Conservation (phyloP, 352 stramenopile species). For the Pythium aristosporum region DNA sequence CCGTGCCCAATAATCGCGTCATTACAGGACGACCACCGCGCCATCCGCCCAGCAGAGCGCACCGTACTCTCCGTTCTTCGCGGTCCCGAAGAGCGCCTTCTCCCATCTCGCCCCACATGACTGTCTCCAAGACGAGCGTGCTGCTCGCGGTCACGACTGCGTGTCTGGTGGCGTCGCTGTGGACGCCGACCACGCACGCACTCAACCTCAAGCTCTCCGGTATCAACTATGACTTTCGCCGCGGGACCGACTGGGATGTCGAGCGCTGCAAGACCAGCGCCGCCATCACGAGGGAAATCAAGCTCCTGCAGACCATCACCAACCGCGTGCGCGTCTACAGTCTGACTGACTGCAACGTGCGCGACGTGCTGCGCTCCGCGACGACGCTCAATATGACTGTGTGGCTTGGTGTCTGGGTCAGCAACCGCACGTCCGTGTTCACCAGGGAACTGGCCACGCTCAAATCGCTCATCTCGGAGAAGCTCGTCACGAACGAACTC, state of each 20-base stretch:
- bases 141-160: slow-evolving; percentile 3
- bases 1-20: neutral
- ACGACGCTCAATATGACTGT: slow-evolving; percentile 69
- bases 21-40: neutral
- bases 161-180: slow-evolving; percentile 32
- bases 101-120: neutral
- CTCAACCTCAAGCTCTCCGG: slow-evolving; percentile 78
- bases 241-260: slow-evolving; percentile 71
- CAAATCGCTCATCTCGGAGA: slow-evolving; percentile 51
- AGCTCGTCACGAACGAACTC: slow-evolving; percentile 59
- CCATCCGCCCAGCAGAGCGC: neutral
- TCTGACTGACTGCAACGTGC: slow-evolving; percentile 75
- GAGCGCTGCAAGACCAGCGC: slow-evolving; percentile 64
- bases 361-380: slow-evolving; percentile 54
- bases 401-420: slow-evolving; percentile 86
- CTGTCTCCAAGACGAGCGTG: neutral
- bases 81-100: neutral
- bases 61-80: neutral
- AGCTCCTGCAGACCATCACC: slow-evolving; percentile 53
- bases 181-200: slow-evolving; percentile 30
- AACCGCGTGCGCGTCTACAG: slow-evolving; percentile 80
- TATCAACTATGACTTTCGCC: slow-evolving; percentile 83
- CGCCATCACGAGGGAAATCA: slow-evolving; percentile 58
- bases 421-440: slow-evolving; percentile 59
- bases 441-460: slow-evolving; percentile 55